A percentile compares a stretch with the other conserved stretches of the same genome.
phyloP scores from a whole-genome alignment of 164 flowering plant species.

The Stephania yunnanensis region DNA sequence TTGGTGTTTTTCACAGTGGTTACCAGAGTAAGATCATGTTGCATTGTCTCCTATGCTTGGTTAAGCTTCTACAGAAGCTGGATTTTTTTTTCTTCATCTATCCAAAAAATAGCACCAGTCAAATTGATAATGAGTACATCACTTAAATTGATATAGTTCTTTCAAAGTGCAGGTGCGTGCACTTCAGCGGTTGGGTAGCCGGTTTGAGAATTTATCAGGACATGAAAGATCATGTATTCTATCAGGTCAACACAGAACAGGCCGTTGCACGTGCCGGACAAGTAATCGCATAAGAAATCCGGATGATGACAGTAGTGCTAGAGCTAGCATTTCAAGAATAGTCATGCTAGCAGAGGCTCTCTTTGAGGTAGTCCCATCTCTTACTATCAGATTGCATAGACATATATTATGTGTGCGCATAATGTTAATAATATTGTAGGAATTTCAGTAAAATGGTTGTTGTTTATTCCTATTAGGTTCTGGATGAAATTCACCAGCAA shows the following conservation, averaged over 20 bases:
- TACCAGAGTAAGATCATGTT: neutral
- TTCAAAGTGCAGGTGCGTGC: constrained; percentile 65
- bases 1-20: neutral
- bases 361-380: constrained; percentile 62
- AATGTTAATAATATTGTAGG: neutral
- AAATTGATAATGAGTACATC: neutral
- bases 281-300: constrained; percentile 37
- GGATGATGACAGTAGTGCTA: constrained; percentile 60
- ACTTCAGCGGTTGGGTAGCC: constrained; percentile 84
- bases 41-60: neutral
- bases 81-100: neutral
- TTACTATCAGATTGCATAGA: neutral
- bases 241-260: constrained; percentile 79
- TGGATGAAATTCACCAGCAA: constrained; percentile 99
- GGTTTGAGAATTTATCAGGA: constrained; percentile 85
- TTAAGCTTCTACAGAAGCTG: neutral
- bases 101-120: neutral
- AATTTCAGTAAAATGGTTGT: constrained; percentile 16
- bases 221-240: constrained; percentile 86
- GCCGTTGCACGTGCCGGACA: constrained; percentile 67
- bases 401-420: neutral
- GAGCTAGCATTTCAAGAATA: constrained; percentile 95
- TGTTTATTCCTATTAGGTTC: constrained; percentile 56
- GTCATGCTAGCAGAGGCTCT: constrained; percentile 96
- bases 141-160: constrained; percentile 3